Conservation (phyloP, 768 basidiomycete species). For the Termitomyces sp. region DNA sequence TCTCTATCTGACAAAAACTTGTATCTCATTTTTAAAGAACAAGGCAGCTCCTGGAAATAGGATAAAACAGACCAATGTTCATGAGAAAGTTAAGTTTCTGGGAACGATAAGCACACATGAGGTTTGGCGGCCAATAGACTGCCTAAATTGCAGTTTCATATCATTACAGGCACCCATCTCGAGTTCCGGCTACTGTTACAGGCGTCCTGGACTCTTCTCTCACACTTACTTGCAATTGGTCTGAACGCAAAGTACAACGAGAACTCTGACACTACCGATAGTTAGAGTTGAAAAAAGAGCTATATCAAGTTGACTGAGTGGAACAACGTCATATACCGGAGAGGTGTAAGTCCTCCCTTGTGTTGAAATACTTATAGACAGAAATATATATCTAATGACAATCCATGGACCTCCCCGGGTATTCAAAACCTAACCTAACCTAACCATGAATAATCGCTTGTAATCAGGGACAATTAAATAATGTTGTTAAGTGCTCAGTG, state of each 20-base stretch:
- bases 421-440: too few relatives aligned
- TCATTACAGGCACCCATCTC: not conserved
- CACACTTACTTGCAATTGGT: not conserved
- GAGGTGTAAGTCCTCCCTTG: too few relatives aligned
- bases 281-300: not conserved
- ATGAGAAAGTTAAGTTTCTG: not conserved
- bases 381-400: too few relatives aligned
- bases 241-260: too few relatives aligned
- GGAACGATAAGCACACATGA: not conserved
- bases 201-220: not conserved
- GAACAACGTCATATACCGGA: too few relatives aligned
- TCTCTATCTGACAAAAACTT: not conserved
- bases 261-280: too few relatives aligned
- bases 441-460: too few relatives aligned
- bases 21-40: not conserved
- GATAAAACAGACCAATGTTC: not conserved
- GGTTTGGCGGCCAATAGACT: not conserved
- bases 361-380: too few relatives aligned
- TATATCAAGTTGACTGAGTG: too few relatives aligned
- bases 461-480: too few relatives aligned
- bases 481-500: too few relatives aligned
- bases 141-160: not conserved
- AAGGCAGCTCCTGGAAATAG: not conserved
- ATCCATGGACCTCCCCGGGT: too few relatives aligned
- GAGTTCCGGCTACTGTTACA: not conserved